These are phyloP conservation scores for Otatea glauca DNA, from an alignment of 176 grass and related monocot genomes.

Conservation along the genomic window DNA sequence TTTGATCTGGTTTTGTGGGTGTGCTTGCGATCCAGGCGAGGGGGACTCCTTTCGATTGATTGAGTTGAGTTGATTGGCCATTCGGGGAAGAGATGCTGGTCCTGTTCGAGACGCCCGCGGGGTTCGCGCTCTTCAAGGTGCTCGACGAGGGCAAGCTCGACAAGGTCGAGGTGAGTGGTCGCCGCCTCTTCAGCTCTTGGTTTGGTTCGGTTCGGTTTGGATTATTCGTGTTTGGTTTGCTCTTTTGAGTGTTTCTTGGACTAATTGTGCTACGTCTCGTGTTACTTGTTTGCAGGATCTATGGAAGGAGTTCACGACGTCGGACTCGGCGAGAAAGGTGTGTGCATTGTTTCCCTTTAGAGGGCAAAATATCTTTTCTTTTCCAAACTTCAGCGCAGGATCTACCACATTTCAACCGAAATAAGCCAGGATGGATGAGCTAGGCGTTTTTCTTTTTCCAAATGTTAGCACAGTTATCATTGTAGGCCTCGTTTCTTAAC, in stretches of 20 bases:
- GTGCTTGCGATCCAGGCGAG: background rate
- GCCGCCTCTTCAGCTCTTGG: background rate
- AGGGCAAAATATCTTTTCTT: background rate
- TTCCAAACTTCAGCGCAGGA: background rate
- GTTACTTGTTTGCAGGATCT: conserved; percentile 63
- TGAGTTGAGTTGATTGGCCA: background rate
- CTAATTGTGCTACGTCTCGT: background rate
- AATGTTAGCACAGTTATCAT: background rate
- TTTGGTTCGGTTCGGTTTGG: background rate
- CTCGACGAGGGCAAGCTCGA: conserved; percentile 79
- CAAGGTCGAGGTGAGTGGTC: conserved; percentile 68
- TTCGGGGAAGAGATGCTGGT: conserved; percentile 58
- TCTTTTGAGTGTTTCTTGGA: background rate
- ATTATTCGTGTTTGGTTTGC: background rate
- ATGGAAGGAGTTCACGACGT: conserved; percentile 73
- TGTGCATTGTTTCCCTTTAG: background rate
- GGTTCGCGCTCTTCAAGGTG: conserved; percentile 86
- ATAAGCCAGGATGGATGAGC: background rate
- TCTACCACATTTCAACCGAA: background rate
- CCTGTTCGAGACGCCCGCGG: conserved; percentile 76
- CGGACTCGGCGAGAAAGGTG: conserved; percentile 75
- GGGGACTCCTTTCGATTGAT: background rate
- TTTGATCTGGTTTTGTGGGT: background rate
- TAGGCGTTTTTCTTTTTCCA: background rate
- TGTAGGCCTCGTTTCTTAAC: no score